Percentiles rank a stretch among this genome's conserved stretches.
Conservation (phyloP, 2,329 filamentous ascomycete genomes). For the Botrytis byssoidea region DNA sequence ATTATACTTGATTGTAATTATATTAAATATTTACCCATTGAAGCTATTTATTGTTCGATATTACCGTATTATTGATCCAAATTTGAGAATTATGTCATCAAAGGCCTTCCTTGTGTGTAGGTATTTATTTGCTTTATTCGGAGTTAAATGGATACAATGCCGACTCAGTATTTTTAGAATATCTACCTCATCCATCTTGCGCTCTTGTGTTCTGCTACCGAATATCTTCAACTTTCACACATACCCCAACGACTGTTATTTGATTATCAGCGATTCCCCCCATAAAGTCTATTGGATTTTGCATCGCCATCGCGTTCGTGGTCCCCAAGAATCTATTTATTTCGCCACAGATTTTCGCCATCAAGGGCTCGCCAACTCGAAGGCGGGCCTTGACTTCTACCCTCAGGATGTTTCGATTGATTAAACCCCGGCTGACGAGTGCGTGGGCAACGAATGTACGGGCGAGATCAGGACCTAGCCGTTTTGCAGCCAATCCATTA, state of each 20-base stretch:
- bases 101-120: neutral
- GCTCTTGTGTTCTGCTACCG: slow-evolving; percentile 1
- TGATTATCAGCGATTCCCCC: neutral
- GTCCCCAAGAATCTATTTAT: neutral
- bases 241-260: neutral
- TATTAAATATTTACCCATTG: neutral
- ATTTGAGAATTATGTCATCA: neutral
- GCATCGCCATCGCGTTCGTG: neutral
- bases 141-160: slow-evolving; percentile 14
- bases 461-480: neutral
- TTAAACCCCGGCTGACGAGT: slow-evolving; percentile 25
- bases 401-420: slow-evolving; percentile 33
- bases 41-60: neutral
- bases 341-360: slow-evolving; percentile 4
- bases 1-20: neutral
- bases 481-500: slow-evolving; percentile 33
- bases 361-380: slow-evolving; percentile 32
- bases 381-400: slow-evolving; percentile 33
- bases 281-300: neutral
- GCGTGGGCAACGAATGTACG: slow-evolving; percentile 12
- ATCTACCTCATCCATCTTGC: neutral
- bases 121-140: slow-evolving; percentile 11
- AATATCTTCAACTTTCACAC: neutral
- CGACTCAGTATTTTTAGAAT: slow-evolving; percentile 8
- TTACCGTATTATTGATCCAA: neutral